Base-by-base conservation (phyloP, 1,284 basidiomycete genomes). In the Microbotryum saponariae region DNA sequence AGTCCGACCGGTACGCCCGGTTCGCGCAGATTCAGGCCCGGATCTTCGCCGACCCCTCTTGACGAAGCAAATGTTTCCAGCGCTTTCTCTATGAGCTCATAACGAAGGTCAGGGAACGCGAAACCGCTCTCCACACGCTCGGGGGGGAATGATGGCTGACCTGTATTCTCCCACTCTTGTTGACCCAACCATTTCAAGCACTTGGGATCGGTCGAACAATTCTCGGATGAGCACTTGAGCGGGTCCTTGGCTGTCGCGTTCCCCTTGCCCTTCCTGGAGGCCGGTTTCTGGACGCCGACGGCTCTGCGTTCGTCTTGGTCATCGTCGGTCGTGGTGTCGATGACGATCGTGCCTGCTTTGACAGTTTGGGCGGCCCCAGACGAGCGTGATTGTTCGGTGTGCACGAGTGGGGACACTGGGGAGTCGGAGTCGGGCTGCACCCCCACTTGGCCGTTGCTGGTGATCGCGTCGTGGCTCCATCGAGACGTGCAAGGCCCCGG, bases 131-230 rank as follows among this genome's bases (percentile, higher is more conserved):
- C 31, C 31, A 31, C 31, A 31, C 31, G 2, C 8, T 31, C 2
- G 31, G 31, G 5, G 31, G 9, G 9, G 31, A 9, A 2, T 10
- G 7, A 10, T 10, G 31, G 29, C 67, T 21, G 49, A 73, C 77
- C 57, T 52, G 83, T 83, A 81, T 83, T 77, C 72, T 86, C 83
- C 87, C 87, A 89, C 66, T 81, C 79, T 29, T 85, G 83, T 68
- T 88, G 87, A 7, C 89, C 89, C 31, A 94, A 76, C 75, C 89
- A 84, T 73, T 92, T 93, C 65, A 91, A 77, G 74, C 91, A 94
- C 61, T 85, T 82, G 7, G 88, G 87, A 71, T 89, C 89, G 55
- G 74, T 76, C 71, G 80, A 85, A 75, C 91, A 96, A 5, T 64
- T 57, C 62, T 82, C 87, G 66, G 80, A 81, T 55, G 75, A 79